Conservation (phyloP, 1,284 basidiomycete species). For the Cystodermella granulosa region DNA sequence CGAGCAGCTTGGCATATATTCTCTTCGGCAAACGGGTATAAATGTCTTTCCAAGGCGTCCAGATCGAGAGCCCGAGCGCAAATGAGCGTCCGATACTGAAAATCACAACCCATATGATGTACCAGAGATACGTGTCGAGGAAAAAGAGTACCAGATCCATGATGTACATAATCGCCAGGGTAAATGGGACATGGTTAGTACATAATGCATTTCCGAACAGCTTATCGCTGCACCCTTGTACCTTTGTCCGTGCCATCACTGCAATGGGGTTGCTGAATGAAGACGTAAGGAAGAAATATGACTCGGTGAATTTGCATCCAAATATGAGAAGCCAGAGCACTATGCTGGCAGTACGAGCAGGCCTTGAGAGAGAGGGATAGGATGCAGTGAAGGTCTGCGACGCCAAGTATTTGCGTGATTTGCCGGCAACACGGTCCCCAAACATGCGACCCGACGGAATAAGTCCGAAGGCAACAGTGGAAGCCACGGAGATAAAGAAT, state of each 20-base stretch:
- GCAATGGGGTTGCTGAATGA: constrained; percentile 88
- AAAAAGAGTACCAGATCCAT: constrained; percentile 96
- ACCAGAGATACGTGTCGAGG: constrained; percentile 97
- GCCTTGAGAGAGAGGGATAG: constrained; percentile 69
- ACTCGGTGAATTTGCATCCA: constrained; percentile 87
- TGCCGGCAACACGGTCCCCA: constrained; percentile 91
- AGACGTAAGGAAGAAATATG: constrained; percentile 91
- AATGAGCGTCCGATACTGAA: constrained; percentile 90
- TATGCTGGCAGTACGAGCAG: constrained; percentile 74
- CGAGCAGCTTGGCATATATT: constrained; percentile 91
- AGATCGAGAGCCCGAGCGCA: constrained; percentile 85
- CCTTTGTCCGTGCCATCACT: constrained; percentile 87
- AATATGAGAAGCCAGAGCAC: constrained; percentile 87
- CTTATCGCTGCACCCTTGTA: constrained; percentile 80
- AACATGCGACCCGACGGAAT: constrained; percentile 92
- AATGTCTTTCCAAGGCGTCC: constrained; percentile 96
- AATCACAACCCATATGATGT: constrained; percentile 93
- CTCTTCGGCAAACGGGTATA: constrained; percentile 92
- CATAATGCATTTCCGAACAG: constrained; percentile 76
- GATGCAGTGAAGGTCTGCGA: constrained; percentile 96
- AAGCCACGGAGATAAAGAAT: constrained; percentile 80
- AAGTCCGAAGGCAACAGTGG: constrained; percentile 74
- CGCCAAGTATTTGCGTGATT: constrained; percentile 90
- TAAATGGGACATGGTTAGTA: constrained; percentile 84
- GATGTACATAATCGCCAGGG: constrained; percentile 91